Percentiles rank a stretch among this genome's conserved stretches.
These are phyloP conservation scores for Wickerhamomyces hampshirensis DNA, from an alignment of 805 yeast species.

Conservation along the genomic window DNA sequence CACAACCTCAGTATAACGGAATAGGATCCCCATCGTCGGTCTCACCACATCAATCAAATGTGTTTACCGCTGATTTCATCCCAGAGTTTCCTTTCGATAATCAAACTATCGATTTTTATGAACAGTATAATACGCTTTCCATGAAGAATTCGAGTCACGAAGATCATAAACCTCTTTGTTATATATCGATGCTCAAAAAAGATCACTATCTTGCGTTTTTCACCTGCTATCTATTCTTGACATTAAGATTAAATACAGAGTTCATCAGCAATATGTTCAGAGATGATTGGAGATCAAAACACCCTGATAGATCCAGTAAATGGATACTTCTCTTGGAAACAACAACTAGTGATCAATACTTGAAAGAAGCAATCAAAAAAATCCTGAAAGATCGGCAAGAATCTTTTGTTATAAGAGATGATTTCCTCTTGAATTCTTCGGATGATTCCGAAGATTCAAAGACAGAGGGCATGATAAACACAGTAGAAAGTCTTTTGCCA, in stretches of 20 bases:
- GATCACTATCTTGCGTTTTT: conserved; percentile 19
- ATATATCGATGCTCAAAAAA: conserved; percentile 11
- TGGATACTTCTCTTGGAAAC: conserved; percentile 17
- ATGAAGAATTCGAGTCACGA: conserved; percentile 18
- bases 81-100: neutral
- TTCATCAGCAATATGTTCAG: conserved; percentile 4
- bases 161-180: conserved; percentile 19
- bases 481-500: conserved; percentile 33
- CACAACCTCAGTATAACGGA: too few species aligned
- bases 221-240: conserved; percentile 10
- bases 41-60: too few species aligned
- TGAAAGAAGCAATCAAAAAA: conserved; percentile 6
- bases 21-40: too few species aligned
- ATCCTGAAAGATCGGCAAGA: conserved; percentile 8
- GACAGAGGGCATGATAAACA: conserved; percentile 27
- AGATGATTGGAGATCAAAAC: conserved; percentile 11
- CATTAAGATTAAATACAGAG: conserved; percentile 6
- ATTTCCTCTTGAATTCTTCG: conserved; percentile 10
- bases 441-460: conserved; percentile 14
- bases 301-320: conserved; percentile 16
- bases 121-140: conserved; percentile 11
- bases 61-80: neutral
- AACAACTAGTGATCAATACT: conserved; percentile 7
- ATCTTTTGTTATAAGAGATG: conserved; percentile 1
- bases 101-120: conserved; percentile 12